phyloP scores from a whole-genome alignment of 345 rosid genomes.

The Linum trigynum region DNA sequence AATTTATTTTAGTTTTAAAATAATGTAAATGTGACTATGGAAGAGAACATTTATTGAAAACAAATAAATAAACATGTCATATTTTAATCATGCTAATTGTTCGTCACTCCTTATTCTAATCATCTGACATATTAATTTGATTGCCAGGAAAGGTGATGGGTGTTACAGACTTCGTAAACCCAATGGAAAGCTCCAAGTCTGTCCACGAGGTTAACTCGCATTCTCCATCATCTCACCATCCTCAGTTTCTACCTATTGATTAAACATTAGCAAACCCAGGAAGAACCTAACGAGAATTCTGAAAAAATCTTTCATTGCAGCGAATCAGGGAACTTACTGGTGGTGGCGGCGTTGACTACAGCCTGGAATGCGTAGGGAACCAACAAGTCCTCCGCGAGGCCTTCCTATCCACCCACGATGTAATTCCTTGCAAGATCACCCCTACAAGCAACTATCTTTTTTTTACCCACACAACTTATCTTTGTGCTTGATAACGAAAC shows the following conservation, averaged over 20 bases:
- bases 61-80: too few relatives aligned
- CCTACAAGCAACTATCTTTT: not conserved
- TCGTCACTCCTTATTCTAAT: too few relatives aligned
- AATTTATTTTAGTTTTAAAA: too few relatives aligned
- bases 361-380: conserved; percentile 55
- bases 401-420: conserved; percentile 45
- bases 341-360: conserved; percentile 54
- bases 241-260: too few relatives aligned
- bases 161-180: conserved; percentile 29
- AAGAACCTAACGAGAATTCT: too few relatives aligned
- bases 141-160: conserved; percentile 29
- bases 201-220: conserved; percentile 24
- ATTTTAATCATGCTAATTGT: too few relatives aligned
- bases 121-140: too few relatives aligned
- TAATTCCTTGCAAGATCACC: conserved; percentile 1
- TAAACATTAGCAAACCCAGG: too few relatives aligned
- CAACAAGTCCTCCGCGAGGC: conserved; percentile 51
- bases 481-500: not conserved
- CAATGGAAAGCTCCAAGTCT: conserved; percentile 19
- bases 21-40: too few relatives aligned
- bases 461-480: not conserved
- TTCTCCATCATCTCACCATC: not conserved
- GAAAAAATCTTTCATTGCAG: conserved; percentile 19
- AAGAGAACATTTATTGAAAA: too few relatives aligned
- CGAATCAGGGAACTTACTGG: conserved; percentile 37